Conservation (phyloP, 78 protist genomes). For the Dictyostelium purpureum region DNA sequence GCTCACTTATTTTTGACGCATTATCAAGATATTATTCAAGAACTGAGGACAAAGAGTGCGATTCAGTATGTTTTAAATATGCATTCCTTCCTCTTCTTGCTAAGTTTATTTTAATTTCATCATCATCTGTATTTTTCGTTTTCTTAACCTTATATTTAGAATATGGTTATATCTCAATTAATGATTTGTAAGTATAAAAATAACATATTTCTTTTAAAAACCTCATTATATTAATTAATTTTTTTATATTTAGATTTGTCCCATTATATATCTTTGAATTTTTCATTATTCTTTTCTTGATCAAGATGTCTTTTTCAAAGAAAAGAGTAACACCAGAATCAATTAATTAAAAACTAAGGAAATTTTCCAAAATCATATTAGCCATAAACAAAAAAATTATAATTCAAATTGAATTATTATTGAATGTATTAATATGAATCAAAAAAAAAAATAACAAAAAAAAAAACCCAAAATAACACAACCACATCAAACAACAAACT, state of each 20-base stretch:
- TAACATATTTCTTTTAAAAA: not conserved
- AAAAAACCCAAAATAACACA: no score
- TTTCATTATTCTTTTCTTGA: not conserved
- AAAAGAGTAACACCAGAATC: not conserved
- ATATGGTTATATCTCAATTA: not conserved
- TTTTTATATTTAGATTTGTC: not conserved
- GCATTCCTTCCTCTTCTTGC: not conserved
- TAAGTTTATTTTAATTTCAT: not conserved
- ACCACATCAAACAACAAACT: no score
- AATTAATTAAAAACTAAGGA: not conserved
- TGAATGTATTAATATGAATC: no score
- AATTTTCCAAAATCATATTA: no score
- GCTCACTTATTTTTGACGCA: not conserved
- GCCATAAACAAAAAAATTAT: no score
- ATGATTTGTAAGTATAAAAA: not conserved
- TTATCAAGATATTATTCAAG: not conserved
- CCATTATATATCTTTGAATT: not conserved
- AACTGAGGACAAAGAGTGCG: not conserved
- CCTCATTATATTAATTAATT: not conserved
- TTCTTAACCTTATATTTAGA: conserved; percentile 13
- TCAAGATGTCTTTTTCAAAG: not conserved
- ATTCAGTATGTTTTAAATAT: not conserved
- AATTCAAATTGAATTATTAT: no score
- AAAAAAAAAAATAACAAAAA: no score
- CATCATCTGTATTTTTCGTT: not conserved